Evolutionary conservation across 2,329 filamentous ascomycete species (phyloP).

Genomic region (Purpureocillium takamizusanense): DNA sequence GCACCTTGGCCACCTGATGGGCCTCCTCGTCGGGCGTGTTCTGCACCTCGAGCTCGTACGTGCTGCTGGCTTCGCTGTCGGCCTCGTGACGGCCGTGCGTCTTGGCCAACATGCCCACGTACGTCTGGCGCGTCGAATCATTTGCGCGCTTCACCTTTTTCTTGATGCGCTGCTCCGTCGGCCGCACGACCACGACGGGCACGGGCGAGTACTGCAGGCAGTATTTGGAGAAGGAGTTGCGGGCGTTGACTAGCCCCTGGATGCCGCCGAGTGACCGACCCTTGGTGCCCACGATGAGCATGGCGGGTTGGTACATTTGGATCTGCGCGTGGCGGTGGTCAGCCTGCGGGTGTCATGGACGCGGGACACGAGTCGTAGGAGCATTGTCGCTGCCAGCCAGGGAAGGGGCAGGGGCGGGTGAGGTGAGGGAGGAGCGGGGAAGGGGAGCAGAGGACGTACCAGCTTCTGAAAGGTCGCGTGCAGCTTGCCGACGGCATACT

Average conservation of each 20-base stretch:
- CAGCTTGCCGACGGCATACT: conserved; percentile 82
- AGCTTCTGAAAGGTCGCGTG: conserved; percentile 86
- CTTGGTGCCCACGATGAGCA: conserved; percentile 82
- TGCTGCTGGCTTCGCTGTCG: conserved; percentile 42
- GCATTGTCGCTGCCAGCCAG: too few species aligned
- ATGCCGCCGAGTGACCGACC: conserved; percentile 79
- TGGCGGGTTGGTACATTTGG: conserved; percentile 81
- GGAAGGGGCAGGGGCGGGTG: not conserved
- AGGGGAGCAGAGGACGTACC: conserved; percentile 40
- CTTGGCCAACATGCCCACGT: conserved; percentile 67
- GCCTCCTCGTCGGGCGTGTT: conserved; percentile 54
- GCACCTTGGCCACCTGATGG: conserved; percentile 52
- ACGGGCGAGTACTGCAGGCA: conserved; percentile 90
- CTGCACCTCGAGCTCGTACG: conserved; percentile 45
- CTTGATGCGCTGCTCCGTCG: conserved; percentile 77
- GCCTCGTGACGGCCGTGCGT: conserved; percentile 48
- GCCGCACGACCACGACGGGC: conserved; percentile 84
- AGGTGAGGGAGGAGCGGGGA: not conserved
- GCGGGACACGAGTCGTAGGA: too few species aligned
- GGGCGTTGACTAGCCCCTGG: conserved; percentile 69
- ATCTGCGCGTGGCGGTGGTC: conserved; percentile 46
- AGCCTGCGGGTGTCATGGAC: too few species aligned
- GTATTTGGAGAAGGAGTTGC: conserved; percentile 86
- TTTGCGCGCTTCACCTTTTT: conserved; percentile 79
- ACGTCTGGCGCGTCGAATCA: conserved; percentile 67